Evolutionary conservation across 208 protist genomes (phyloP), one percentile per base, ranked within the genome.

Genomic region (Leishmania braziliensis): DNA sequence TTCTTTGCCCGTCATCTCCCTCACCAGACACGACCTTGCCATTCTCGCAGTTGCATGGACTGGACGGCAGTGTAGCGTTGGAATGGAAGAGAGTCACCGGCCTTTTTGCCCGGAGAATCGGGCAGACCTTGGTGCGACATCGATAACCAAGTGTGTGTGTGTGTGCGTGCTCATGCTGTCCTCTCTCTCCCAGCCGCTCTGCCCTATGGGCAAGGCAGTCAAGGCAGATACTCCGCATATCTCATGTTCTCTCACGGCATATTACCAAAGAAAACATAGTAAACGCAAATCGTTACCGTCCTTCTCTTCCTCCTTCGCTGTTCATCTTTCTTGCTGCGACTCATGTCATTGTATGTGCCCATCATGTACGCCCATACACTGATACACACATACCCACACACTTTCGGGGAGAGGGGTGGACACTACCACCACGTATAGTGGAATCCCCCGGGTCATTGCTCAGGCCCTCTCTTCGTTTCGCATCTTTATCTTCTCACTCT

Each of bases 281-380:
- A 12, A 50, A 73, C 18, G 68, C 68, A 36, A 48, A 33, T 33
- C 20, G n/a, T 58, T 58, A 62, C 51, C 5, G 12, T 76, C 9
- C 29, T 33, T 46, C 33, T 60, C 23, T 76, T 60, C 33, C 20
- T 72, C 33, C 70, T 56, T 46, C 65, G 18, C 39, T 69, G 26
- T 81, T 46, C 60, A 43, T 36, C 33, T 77, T 33, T 73, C 76
- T 66, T 53, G n/a, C 53, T 68, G 33, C 53, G 18, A 51, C 23
- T 65, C 54, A 39, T 39, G 60, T 68, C 29, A 12, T 12, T 75
- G 63, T 75, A 60, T 73, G 43, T 46, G 50, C 51, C 18, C 16
- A 62, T 16, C n/a, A 43, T 62, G 71, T 48, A 51, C 29, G 51
- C 9, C n/a, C 46, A 54, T 12, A 62, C n/a, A 54, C 43, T 12